phyloP scores from a whole-genome alignment of 345 rosid species.

The Camelina sativa region DNA sequence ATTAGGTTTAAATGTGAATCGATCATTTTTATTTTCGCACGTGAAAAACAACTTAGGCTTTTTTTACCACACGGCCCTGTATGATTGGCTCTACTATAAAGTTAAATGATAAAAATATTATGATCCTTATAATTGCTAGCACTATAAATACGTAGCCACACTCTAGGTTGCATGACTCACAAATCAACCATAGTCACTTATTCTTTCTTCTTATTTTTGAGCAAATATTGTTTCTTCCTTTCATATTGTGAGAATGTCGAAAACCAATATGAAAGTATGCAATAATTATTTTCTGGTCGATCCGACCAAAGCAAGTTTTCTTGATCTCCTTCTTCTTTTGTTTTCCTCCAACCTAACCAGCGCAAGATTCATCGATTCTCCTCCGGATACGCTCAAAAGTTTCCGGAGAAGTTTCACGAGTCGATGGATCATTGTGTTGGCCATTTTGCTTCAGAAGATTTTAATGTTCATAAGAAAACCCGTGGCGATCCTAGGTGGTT shows the following conservation, averaged over 20 bases:
- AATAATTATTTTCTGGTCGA: slow-evolving; percentile 44
- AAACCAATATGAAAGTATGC: slow-evolving; percentile 35
- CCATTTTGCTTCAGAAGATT: slow-evolving; percentile 28
- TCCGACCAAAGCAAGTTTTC: slow-evolving; percentile 50
- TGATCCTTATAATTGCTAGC: slow-evolving; percentile 30
- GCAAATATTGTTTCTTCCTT: slow-evolving; percentile 1
- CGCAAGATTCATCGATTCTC: slow-evolving; percentile 38
- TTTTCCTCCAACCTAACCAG: slow-evolving; percentile 32
- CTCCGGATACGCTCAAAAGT: slow-evolving; percentile 35
- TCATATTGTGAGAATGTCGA: slow-evolving; percentile 22
- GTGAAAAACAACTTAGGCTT: slow-evolving; percentile 22
- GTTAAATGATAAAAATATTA: background rate
- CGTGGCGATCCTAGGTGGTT: slow-evolving; percentile 13
- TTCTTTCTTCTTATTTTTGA: slow-evolving; percentile 11
- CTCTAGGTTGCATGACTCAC: slow-evolving; percentile 38
- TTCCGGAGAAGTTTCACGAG: slow-evolving; percentile 32
- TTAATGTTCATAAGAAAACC: slow-evolving; percentile 24
- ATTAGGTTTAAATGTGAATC: slow-evolving; percentile 19
- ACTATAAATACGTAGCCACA: slow-evolving; percentile 34
- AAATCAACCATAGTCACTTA: slow-evolving; percentile 29
- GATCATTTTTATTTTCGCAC: background rate
- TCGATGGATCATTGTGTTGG: slow-evolving; percentile 34
- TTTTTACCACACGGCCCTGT: background rate
- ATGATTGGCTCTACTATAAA: slow-evolving; percentile 18
- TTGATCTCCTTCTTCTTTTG: slow-evolving; percentile 50